These are phyloP conservation scores for Fraxinus anomala DNA, from an alignment of 257 asterid genomes.

Conservation along the genomic window DNA sequence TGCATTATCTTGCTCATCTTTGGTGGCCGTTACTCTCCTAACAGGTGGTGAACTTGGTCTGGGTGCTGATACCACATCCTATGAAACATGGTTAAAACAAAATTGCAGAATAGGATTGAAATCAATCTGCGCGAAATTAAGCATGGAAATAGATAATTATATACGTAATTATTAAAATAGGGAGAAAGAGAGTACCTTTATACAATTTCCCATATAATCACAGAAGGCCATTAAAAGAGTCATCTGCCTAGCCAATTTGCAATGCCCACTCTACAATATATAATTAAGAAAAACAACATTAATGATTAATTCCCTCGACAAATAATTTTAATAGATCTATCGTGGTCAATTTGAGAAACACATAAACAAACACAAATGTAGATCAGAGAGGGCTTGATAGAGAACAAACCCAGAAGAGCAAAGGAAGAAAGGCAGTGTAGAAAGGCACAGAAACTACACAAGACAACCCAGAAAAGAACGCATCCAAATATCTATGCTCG, in stretches of 20 bases:
- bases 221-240: conserved; percentile 89
- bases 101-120: background rate
- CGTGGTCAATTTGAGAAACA: too few species aligned
- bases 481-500: conserved; percentile 65
- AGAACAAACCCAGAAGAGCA: conserved; percentile 85
- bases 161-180: background rate
- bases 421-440: conserved; percentile 90
- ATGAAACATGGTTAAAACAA: background rate
- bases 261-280: conserved; percentile 77
- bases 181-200: conserved; percentile 41
- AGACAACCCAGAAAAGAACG: conserved; percentile 75
- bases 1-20: conserved; percentile 87
- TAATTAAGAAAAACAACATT: conserved; percentile 16
- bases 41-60: conserved; percentile 58
- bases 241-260: conserved; percentile 94
- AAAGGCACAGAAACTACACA: conserved; percentile 96
- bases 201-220: conserved; percentile 82
- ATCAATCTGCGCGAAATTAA: background rate
- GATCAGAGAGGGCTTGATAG: conserved; percentile 7
- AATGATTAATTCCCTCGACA: background rate
- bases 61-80: conserved; percentile 1
- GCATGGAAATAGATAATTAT: background rate
- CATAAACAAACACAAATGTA: background rate
- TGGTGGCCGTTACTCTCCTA: conserved; percentile 75
- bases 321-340: too few species aligned